phyloP scores from a whole-genome alignment of 139 green algal genomes.

The Pseudopediastrum boryanum region DNA sequence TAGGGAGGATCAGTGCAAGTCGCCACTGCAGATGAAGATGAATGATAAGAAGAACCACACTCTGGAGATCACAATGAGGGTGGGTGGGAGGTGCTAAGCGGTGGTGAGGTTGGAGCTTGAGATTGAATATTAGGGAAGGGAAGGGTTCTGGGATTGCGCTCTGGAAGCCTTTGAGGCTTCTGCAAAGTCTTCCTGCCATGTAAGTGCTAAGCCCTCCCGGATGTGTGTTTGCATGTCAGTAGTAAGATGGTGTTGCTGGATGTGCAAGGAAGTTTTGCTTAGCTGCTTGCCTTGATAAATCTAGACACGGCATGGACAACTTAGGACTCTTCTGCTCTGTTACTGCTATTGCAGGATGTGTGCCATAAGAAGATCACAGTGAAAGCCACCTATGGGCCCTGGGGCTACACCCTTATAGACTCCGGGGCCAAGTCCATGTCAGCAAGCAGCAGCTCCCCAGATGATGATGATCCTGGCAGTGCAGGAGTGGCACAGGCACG shows the following conservation, averaged over 20 bases:
- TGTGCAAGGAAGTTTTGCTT: background rate
- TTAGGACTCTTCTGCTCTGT: background rate
- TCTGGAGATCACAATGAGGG: constrained; percentile 11
- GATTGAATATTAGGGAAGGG: background rate
- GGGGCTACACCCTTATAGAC: constrained; percentile 15
- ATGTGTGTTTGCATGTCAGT: background rate
- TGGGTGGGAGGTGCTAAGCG: background rate
- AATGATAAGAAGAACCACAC: constrained; percentile 28
- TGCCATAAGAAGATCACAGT: constrained; percentile 23
- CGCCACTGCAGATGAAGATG: constrained; percentile 7
- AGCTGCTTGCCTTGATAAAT: background rate
- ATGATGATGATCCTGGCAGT: too few species aligned
- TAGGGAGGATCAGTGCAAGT: constrained; percentile 6
- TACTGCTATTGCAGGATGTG: constrained; percentile 23
- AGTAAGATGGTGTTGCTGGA: background rate
- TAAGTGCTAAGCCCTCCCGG: background rate
- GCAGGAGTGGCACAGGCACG: too few species aligned
- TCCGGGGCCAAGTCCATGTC: too few species aligned
- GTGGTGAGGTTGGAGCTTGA: background rate
- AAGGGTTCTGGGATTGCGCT: background rate
- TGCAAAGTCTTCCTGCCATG: background rate
- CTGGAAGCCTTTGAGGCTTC: background rate
- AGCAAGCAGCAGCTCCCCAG: too few species aligned
- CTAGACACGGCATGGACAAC: background rate
- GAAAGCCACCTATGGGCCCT: constrained; percentile 6